Conservation (phyloP, 257 asterid genomes). For the Eucommia ulmoides region DNA sequence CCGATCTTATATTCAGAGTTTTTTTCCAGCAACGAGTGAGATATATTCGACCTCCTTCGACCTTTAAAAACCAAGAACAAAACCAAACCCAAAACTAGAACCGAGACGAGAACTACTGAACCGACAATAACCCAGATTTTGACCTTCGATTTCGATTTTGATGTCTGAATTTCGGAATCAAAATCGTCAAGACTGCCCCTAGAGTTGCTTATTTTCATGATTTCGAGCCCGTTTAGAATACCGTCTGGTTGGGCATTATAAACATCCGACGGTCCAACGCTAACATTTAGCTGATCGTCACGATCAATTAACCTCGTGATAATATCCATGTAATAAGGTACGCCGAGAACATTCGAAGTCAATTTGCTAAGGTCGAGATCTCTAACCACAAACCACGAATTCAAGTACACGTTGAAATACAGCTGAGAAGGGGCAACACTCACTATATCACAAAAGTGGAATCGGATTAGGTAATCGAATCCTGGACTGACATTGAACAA, state of each 20-base stretch:
- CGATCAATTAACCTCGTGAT: constrained; percentile 5
- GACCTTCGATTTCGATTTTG: constrained; percentile 13
- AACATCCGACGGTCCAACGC: constrained; percentile 19
- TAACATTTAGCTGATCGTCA: constrained; percentile 9
- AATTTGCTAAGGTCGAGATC: constrained; percentile 19
- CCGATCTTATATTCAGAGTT: constrained; percentile 18
- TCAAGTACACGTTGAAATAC: constrained; percentile 18
- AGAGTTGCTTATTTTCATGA: constrained; percentile 32
- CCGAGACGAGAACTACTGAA: constrained; percentile 7
- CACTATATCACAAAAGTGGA: constrained; percentile 26
- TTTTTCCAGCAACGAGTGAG: constrained; percentile 4
- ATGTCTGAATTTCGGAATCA: constrained; percentile 11
- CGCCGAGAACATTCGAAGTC: constrained; percentile 4
- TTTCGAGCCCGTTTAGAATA: constrained; percentile 30
- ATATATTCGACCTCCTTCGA: constrained; percentile 5
- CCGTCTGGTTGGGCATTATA: constrained; percentile 14
- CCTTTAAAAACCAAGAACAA: constrained; percentile 11
- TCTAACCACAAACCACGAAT: constrained; percentile 12
- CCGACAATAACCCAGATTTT: constrained; percentile 22
- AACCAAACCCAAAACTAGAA: constrained; percentile 8
- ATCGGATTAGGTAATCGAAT: constrained; percentile 26
- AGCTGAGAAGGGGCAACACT: not conserved
- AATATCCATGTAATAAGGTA: constrained; percentile 22
- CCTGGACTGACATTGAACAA: constrained; percentile 24
- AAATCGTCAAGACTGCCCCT: constrained; percentile 20